These are phyloP conservation scores for Harringtonia aguacate DNA, from an alignment of 2,329 filamentous ascomycete species.

Conservation along the genomic window DNA sequence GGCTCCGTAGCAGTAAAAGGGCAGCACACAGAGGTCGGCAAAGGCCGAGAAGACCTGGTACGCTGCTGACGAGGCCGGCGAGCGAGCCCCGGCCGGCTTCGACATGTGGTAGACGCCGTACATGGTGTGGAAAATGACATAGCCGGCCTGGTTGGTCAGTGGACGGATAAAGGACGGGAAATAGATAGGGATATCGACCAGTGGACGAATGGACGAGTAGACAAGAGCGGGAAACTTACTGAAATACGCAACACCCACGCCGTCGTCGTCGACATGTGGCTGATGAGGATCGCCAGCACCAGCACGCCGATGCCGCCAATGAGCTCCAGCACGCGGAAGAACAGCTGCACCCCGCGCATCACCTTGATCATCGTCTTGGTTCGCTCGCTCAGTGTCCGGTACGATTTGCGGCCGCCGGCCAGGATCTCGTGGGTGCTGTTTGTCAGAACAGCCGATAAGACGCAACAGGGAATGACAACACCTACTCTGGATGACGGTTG, in stretches of 20 bases:
- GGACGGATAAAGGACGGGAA: background rate
- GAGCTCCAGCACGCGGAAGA: constrained; percentile 55
- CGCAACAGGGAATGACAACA: no score
- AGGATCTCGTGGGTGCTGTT: constrained; percentile 51
- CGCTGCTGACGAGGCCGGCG: constrained; percentile 71
- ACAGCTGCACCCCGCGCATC: constrained; percentile 58
- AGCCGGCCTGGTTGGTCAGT: no score
- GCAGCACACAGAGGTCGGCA: constrained; percentile 50
- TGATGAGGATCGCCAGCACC: constrained; percentile 67
- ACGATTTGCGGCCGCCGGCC: constrained; percentile 48
- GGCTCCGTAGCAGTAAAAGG: constrained; percentile 46
- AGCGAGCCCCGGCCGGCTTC: constrained; percentile 57
- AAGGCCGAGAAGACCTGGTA: constrained; percentile 79
- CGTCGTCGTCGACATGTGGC: constrained; percentile 49
- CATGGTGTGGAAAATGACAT: constrained; percentile 58
- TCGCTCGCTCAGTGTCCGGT: constrained; percentile 55
- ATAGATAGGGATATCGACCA: background rate
- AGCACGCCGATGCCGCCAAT: constrained; percentile 61
- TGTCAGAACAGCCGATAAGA: background rate
- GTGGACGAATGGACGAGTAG: no score
- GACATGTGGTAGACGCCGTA: constrained; percentile 78
- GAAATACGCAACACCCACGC: constrained; percentile 69
- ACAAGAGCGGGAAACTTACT: constrained; percentile 36
- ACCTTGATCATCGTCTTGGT: constrained; percentile 63
- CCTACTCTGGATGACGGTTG: constrained; percentile 80